These are phyloP conservation scores for Fusarium nodosum DNA, from an alignment of 2,329 filamentous ascomycete species.

Conservation along the genomic window DNA sequence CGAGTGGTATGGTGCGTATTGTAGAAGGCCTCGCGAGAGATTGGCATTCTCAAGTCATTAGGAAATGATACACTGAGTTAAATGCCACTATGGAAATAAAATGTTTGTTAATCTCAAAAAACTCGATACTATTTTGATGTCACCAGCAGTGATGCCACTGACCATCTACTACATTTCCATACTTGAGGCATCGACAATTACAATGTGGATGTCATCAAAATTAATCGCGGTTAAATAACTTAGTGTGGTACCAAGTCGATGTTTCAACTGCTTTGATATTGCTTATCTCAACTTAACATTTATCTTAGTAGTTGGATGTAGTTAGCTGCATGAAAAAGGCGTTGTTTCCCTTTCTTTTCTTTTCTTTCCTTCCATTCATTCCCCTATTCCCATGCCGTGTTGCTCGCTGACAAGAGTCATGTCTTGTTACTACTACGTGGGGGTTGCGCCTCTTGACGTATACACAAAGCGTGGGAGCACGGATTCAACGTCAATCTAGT, in stretches of 20 bases:
- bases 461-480: constrained; percentile 18
- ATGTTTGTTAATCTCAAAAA: constrained; percentile 3
- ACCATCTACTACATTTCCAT: not conserved
- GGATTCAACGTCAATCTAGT: constrained; percentile 4
- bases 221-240: not conserved
- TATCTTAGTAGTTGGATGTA: not conserved
- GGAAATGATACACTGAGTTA: not conserved
- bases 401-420: constrained; percentile 21
- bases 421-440: constrained; percentile 22
- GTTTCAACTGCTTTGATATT: not conserved
- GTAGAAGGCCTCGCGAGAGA: not conserved
- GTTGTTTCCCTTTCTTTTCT: constrained; percentile 10
- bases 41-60: not conserved
- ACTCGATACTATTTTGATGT: not conserved
- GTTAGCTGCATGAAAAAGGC: constrained; percentile 14
- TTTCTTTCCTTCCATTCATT: not conserved
- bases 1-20: not conserved
- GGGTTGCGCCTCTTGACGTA: constrained; percentile 2
- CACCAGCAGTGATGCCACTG: not conserved
- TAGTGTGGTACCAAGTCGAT: not conserved
- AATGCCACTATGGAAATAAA: not conserved
- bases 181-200: not conserved
- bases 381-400: constrained; percentile 3
- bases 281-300: not conserved
- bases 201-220: constrained; percentile 18